A percentile compares a stretch with the other conserved stretches of the same genome.
These are phyloP conservation scores for Pyrenula massariospora DNA, from an alignment of 495 filamentous ascomycete species.

Conservation along the genomic window DNA sequence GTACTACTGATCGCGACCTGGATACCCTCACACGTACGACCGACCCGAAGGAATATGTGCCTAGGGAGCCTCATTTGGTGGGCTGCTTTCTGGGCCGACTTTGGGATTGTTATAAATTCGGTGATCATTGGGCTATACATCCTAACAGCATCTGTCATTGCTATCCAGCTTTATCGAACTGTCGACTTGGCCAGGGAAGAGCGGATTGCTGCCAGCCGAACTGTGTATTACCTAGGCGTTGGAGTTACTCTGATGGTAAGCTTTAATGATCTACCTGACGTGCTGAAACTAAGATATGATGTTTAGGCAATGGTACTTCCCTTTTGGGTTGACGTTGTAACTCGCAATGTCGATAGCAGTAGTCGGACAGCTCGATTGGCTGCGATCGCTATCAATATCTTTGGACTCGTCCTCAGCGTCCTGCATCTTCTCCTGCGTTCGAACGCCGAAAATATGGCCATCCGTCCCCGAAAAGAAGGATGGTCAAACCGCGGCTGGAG, in stretches of 20 bases:
- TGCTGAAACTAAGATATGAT: slow-evolving; percentile 2
- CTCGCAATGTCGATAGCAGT: slow-evolving; percentile 3
- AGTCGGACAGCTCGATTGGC: slow-evolving; percentile 17
- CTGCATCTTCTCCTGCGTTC: slow-evolving; percentile 22
- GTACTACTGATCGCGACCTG: slow-evolving; percentile 18
- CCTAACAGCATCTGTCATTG: slow-evolving; percentile 9
- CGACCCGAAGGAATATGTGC: slow-evolving; percentile 11
- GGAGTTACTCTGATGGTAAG: slow-evolving; percentile 18
- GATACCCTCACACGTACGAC: slow-evolving; percentile 9
- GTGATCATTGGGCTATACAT: slow-evolving; percentile 7
- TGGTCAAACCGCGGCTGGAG: slow-evolving; percentile 12
- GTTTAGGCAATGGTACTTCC: slow-evolving; percentile 19
- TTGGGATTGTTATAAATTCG: slow-evolving; percentile 11
- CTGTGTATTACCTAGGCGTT: slow-evolving; percentile 23
- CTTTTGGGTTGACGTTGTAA: slow-evolving; percentile 13
- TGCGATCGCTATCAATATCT: slow-evolving; percentile 21
- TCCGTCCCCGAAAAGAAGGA: slow-evolving; percentile 10
- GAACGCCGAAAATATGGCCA: slow-evolving; percentile 18
- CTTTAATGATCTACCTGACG: neutral
- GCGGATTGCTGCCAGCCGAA: slow-evolving; percentile 22
- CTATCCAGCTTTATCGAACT: slow-evolving; percentile 12
- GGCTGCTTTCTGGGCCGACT: slow-evolving; percentile 11
- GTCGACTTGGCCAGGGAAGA: slow-evolving; percentile 14
- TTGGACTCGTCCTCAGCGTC: slow-evolving; percentile 17
- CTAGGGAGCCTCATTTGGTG: slow-evolving; percentile 19